phyloP scores from a whole-genome alignment of 768 basidiomycete genomes.

The Chlorophyllum brunneum region DNA sequence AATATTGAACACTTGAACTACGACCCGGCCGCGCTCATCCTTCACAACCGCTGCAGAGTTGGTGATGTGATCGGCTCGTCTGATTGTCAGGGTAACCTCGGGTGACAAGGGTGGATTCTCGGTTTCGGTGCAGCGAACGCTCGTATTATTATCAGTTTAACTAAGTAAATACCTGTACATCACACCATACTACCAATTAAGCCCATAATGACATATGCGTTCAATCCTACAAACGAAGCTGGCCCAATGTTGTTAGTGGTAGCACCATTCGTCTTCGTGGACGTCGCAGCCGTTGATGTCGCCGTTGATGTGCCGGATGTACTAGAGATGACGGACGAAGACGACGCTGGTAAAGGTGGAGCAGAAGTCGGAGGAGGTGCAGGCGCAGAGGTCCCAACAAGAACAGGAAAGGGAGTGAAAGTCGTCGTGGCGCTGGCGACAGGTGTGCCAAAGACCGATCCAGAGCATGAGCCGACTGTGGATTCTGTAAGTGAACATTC shows the following conservation, averaged over 20 bases:
- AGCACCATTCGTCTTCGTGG: background rate
- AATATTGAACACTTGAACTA: too few relatives aligned
- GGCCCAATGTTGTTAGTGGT: background rate
- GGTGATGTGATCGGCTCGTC: too few relatives aligned
- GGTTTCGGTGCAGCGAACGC: too few relatives aligned
- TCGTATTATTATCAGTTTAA: too few relatives aligned
- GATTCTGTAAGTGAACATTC: constrained; percentile 2
- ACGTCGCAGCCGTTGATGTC: background rate
- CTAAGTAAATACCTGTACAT: too few relatives aligned
- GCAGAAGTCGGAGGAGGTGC: background rate
- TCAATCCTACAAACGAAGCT: constrained; percentile 1
- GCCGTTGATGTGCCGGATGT: background rate
- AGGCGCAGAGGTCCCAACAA: background rate
- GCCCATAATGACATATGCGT: background rate
- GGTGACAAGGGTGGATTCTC: too few relatives aligned
- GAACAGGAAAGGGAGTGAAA: constrained; percentile 3
- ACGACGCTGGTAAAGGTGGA: background rate
- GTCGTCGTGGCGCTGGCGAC: background rate
- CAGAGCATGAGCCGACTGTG: background rate
- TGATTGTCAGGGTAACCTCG: too few relatives aligned
- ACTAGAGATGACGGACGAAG: background rate
- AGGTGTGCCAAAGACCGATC: background rate
- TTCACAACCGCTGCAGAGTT: too few relatives aligned
- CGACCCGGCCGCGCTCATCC: too few relatives aligned
- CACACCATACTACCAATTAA: background rate